Evolutionary conservation across 2,329 filamentous ascomycete genomes (phyloP).

Genomic region (Zalaria sp.): DNA sequence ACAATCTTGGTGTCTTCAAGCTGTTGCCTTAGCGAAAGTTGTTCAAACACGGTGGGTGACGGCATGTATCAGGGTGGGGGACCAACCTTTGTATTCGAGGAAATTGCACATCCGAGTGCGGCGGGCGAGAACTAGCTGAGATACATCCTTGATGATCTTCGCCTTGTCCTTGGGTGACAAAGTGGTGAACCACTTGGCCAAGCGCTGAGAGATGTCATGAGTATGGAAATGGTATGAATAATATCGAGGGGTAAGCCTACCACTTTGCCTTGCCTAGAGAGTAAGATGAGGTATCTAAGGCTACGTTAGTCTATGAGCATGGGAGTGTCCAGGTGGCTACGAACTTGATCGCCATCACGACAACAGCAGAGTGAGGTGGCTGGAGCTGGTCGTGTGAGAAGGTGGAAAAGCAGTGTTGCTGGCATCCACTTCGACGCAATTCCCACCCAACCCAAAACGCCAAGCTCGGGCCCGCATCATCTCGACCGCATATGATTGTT

Average conservation of each 20-base stretch:
- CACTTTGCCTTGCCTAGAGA: conserved; percentile 98
- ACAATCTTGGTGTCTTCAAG: conserved; percentile 86
- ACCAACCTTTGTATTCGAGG: conserved; percentile 88
- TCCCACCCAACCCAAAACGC: no score
- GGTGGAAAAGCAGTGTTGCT: not conserved
- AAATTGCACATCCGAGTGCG: conserved; percentile 99
- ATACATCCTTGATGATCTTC: conserved; percentile 99
- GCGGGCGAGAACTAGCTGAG: conserved; percentile 88
- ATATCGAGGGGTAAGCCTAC: conserved; percentile 42
- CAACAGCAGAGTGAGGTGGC: not conserved
- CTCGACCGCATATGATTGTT: no score
- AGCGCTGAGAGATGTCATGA: conserved; percentile 48
- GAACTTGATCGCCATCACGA: conserved; percentile 42
- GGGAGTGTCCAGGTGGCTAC: conserved; percentile 6
- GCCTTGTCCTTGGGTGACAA: conserved; percentile 96
- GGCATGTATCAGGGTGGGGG: conserved; percentile 8
- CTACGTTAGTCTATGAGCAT: conserved; percentile 6
- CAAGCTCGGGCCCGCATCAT: no score
- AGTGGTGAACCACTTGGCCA: conserved; percentile 99
- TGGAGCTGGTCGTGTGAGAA: not conserved
- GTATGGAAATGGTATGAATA: conserved; percentile 14
- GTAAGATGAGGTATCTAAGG: conserved; percentile 82
- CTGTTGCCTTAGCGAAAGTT: conserved; percentile 5
- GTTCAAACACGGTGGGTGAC: conserved; percentile 6
- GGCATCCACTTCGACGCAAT: no score